phyloP scores from a whole-genome alignment of 495 filamentous ascomycete species.

The Talaromyces ruber region DNA sequence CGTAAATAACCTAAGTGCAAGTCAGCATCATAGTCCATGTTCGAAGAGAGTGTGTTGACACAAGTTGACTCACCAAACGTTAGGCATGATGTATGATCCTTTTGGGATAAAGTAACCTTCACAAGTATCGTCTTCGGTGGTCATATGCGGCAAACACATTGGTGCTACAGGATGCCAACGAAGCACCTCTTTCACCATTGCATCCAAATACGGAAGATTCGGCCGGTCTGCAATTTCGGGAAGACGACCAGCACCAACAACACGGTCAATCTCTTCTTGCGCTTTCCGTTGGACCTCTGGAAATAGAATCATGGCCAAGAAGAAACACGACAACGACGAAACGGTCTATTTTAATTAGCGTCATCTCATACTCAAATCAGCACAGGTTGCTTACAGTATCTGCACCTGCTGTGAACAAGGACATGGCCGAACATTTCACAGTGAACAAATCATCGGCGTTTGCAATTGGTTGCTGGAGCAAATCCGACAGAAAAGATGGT shows the following conservation, averaged over 20 bases:
- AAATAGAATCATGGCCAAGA: constrained; percentile 38
- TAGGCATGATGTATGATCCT: constrained; percentile 33
- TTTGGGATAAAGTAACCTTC: constrained; percentile 44
- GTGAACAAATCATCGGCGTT: constrained; percentile 14
- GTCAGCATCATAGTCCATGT: neutral
- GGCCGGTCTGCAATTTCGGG: constrained; percentile 18
- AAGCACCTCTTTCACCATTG: constrained; percentile 31
- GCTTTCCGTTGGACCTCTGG: constrained; percentile 44
- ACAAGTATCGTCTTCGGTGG: constrained; percentile 43
- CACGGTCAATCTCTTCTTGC: constrained; percentile 49
- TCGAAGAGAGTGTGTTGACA: neutral
- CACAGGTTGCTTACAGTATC: constrained; percentile 22
- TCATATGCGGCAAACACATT: constrained; percentile 44
- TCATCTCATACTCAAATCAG: neutral
- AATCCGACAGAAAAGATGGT: constrained; percentile 23
- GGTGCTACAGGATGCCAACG: constrained; percentile 38
- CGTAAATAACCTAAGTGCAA: constrained; percentile 17
- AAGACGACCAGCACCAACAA: constrained; percentile 27
- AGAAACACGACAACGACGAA: constrained; percentile 25
- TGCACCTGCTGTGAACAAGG: constrained; percentile 43
- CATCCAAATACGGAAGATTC: constrained; percentile 32
- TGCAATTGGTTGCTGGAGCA: constrained; percentile 14
- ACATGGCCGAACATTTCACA: constrained; percentile 32
- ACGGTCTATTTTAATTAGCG: constrained; percentile 14
- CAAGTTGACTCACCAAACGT: constrained; percentile 28